Percentiles rank a stretch among this genome's conserved stretches.
Evolutionary conservation across 1,139 yeast species (phyloP).

Genomic region (Lodderomyces pseudojiufengensis): DNA sequence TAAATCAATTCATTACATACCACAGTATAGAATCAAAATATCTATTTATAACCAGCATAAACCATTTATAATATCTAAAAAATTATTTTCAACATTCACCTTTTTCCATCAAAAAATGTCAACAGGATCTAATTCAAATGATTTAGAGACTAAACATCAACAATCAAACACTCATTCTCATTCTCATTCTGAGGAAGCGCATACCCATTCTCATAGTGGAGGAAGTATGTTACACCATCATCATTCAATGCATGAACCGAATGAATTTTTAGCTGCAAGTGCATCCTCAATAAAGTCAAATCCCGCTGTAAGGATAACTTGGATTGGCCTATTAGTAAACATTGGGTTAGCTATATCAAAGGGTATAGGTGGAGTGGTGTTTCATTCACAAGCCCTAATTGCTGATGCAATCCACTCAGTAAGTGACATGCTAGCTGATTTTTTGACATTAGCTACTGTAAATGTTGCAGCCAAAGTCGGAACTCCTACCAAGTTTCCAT

Average conservation of each 20-base stretch:
- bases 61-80: slow-evolving; percentile 5
- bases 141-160: slow-evolving; percentile 1
- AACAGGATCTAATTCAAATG: slow-evolving; percentile 2
- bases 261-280: slow-evolving; percentile 34
- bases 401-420: slow-evolving; percentile 95
- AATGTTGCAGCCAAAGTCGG: slow-evolving; percentile 72
- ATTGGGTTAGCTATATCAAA: slow-evolving; percentile 83
- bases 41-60: not conserved
- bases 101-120: slow-evolving; percentile 7
- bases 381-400: slow-evolving; percentile 89
- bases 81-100: slow-evolving; percentile 11
- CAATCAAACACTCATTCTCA: slow-evolving; percentile 14
- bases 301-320: slow-evolving; percentile 90
- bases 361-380: slow-evolving; percentile 82
- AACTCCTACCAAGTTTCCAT: slow-evolving; percentile 58
- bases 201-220: slow-evolving; percentile 19
- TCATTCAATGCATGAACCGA: slow-evolving; percentile 39
- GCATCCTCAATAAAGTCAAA: slow-evolving; percentile 40
- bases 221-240: slow-evolving; percentile 19
- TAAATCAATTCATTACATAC: not conserved
- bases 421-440: slow-evolving; percentile 85
- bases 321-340: slow-evolving; percentile 84
- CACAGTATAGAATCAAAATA: not conserved
- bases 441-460: slow-evolving; percentile 85
- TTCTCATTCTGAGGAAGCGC: slow-evolving; percentile 23